Base-by-base conservation (phyloP, 805 yeast genomes). In the Candida chauliodis region DNA sequence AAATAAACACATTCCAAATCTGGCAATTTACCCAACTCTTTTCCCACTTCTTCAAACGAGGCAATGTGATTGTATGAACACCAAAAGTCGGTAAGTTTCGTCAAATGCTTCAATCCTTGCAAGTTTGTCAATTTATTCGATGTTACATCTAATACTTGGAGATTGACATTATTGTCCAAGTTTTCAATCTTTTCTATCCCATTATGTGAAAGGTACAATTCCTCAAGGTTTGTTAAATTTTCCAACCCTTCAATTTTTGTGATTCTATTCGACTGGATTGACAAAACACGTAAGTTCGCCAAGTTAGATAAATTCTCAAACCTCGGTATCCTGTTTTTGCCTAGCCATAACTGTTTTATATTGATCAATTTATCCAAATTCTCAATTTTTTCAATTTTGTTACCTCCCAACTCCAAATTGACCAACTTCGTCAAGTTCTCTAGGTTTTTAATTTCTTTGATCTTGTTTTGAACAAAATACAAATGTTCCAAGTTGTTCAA, bases 331-430 rank as follows among this genome's bases (percentile, higher is more conserved):
- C 75, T 74, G 60, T 93, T 93, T 54, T 89, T 88, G 32, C 98
- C 99, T 29, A 93, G 68, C 99, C 98, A 93, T 32, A 93, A 66
- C 55, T 90, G 84, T 46, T 78, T 76, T 30, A 93, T 62, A 35
- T 71, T 75, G 0, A 61, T 63, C 42, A 91, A 65, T 0, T 63
- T 59, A 15, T 72, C 70, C 48, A 90, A 55, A 28, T 78, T 76
- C 45, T 79, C 83, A 31, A 84, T 78, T 28, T 51, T 58, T 30
- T 76, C 71, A 32, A 88, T 73, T 41, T 78, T 71, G 60, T 93
- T 93, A 17, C 97, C 99, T 9, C 98, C 99, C 28, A 93, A 69
- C 60, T 93, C 99, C 38, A 93, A 64, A 48, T 83, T 84, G 37
- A 63, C 74, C 46, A 93, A 60, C 14, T 76, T 68, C 1, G 56